Conservation (phyloP, 1,284 basidiomycete species). For the Trichosporon sp. region DNA sequence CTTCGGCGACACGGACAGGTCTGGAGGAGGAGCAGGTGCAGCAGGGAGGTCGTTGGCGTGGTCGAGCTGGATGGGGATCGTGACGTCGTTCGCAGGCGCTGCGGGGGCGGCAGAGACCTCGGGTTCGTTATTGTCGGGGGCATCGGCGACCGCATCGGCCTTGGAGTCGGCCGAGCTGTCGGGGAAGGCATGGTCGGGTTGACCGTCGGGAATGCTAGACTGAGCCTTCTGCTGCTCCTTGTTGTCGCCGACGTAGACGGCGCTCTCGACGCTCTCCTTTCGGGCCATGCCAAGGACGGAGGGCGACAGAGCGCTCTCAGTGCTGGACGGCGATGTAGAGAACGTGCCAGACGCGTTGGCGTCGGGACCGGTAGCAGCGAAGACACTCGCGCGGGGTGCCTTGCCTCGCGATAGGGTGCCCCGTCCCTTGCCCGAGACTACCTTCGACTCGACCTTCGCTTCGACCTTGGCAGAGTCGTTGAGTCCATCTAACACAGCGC, state of each 20-base stretch:
- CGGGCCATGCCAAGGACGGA: conserved; percentile 16
- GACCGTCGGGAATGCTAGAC: neutral
- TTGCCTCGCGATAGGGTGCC: conserved; percentile 20
- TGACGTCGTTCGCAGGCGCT: neutral
- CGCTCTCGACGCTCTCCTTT: conserved; percentile 19
- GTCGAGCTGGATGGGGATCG: neutral
- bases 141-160: neutral
- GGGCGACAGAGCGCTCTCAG: neutral
- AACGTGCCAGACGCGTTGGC: neutral
- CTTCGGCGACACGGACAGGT: neutral
- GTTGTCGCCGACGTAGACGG: conserved; percentile 9
- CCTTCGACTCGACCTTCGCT: conserved; percentile 7
- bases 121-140: neutral
- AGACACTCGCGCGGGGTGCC: conserved; percentile 11
- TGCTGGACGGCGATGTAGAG: neutral
- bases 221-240: neutral
- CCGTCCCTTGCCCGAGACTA: neutral
- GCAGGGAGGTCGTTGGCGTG: neutral
- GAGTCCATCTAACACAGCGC: conserved; percentile 7
- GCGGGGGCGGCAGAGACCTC: neutral
- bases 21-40: neutral
- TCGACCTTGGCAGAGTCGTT: neutral
- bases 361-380: neutral
- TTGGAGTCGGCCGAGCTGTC: neutral
- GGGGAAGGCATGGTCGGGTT: neutral